Evolutionary conservation across 148 eudicot species (phyloP), one percentile per base, ranked within the genome.

Genomic region (Camellia granthamiana): DNA sequence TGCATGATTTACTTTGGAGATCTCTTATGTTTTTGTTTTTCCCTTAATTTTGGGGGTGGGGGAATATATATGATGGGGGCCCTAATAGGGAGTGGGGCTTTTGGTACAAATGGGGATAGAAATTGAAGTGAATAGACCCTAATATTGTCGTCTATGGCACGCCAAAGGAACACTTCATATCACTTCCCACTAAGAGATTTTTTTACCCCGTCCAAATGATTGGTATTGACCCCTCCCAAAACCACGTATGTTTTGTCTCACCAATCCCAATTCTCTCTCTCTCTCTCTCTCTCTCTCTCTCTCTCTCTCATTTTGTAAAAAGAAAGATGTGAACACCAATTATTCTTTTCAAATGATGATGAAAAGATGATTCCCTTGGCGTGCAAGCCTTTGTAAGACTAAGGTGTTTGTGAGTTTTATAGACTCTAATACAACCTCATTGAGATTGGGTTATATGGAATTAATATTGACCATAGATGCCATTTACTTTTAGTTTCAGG

Each of bases 121-220:
- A 12, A 76, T 14, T 59, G 23, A 56, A 10, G 23, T 43, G 30
- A n/a, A 68, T 19, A 14, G 19, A 41, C 9, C 54, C 5, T 5
- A 55, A 16, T 13, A 74, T 30, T 74, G 77, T 58, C 30, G 49
- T 56, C 64, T 38, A 56, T 58, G 77, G 64, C 77, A 75, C 77
- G 77, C 77, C 77, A 75, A 75, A 30, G 65, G 63, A 47, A 75
- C 55, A n/a, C 54, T 18, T 19, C 16, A 76, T 60, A n/a, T 43
- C 54, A 44, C 56, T 5, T 61, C 55, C 68, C 78, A 76, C 78
- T 76, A 60, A 12, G 41, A 18, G 54, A 1, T 10, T 21, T 55
- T 55, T 72, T 18, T 7, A 38, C 77, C 46, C 23, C 56, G 58
- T 61, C 54, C 68, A 75, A 75, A 75, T 75, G 52, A 60, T 75